phyloP scores from a whole-genome alignment of 75 land plant genomes.

The Pinus taeda region DNA sequence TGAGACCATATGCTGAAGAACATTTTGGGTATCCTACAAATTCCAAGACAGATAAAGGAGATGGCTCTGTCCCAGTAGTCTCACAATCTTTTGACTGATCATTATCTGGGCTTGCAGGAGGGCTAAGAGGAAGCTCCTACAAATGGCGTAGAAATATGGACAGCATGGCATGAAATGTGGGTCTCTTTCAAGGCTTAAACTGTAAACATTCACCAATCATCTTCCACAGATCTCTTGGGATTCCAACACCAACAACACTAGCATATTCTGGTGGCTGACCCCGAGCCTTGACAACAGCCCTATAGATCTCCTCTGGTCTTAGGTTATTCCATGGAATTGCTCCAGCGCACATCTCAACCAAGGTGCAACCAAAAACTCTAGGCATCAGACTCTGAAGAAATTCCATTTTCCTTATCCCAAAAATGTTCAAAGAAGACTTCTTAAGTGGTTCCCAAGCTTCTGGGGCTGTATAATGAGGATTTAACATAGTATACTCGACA shows the following conservation, averaged over 20 bases:
- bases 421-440: constrained; percentile 72
- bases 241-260: constrained; percentile 87
- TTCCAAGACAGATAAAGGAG: constrained; percentile 56
- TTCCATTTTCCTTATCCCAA: constrained; percentile 79
- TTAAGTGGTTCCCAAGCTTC: constrained; percentile 94
- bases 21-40: constrained; percentile 36
- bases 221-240: constrained; percentile 91
- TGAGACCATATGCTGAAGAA: constrained; percentile 63
- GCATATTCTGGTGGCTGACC: constrained; percentile 85
- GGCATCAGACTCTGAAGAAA: constrained; percentile 83
- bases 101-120: constrained; percentile 85
- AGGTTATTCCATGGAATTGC: constrained; percentile 82
- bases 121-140: constrained; percentile 81
- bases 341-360: constrained; percentile 96
- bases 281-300: constrained; percentile 58
- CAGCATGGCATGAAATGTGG: constrained; percentile 78
- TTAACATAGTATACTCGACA: constrained; percentile 86
- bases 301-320: constrained; percentile 78
- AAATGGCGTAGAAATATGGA: constrained; percentile 79
- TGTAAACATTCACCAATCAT: constrained; percentile 95
- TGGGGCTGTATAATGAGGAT: constrained; percentile 82
- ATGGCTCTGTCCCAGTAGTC: constrained; percentile 39
- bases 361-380: constrained; percentile 94
- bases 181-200: constrained; percentile 83
- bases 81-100: constrained; percentile 33